A percentile compares a stretch with the other conserved stretches of the same genome.
Evolutionary conservation across 306 rosid species (phyloP).

Genomic region (Vachellia pachyceras): DNA sequence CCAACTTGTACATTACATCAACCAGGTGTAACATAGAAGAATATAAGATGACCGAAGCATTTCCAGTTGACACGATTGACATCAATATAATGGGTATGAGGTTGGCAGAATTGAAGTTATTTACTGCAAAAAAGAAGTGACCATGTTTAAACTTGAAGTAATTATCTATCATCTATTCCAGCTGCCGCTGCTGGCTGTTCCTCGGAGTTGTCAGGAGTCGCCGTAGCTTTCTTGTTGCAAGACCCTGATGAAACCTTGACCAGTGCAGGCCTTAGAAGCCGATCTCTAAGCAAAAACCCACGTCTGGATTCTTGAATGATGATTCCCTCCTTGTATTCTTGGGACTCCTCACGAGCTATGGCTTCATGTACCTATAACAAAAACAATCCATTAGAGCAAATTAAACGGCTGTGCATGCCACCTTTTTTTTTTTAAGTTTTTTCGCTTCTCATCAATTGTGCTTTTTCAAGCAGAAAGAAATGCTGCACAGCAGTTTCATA

Average conservation of each 20-base stretch:
- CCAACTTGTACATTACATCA: slow-evolving; percentile 27
- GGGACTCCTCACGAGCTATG: slow-evolving; percentile 81
- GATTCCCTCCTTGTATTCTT: slow-evolving; percentile 77
- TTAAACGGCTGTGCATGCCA: slow-evolving; percentile 16
- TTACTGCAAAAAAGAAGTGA: slow-evolving; percentile 15
- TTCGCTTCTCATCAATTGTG: slow-evolving; percentile 22
- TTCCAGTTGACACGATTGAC: slow-evolving; percentile 25
- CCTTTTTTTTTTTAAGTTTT: background rate
- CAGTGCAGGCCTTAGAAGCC: slow-evolving; percentile 82
- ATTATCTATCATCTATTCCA: slow-evolving; percentile 62
- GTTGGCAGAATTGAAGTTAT: slow-evolving; percentile 13
- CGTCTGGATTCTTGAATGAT: slow-evolving; percentile 75
- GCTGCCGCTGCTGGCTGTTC: slow-evolving; percentile 67
- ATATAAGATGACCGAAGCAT: slow-evolving; percentile 24
- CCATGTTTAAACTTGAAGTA: slow-evolving; percentile 29
- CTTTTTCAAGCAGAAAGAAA: slow-evolving; percentile 4
- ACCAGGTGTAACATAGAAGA: slow-evolving; percentile 13
- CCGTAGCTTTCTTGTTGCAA: slow-evolving; percentile 53
- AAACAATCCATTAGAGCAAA: slow-evolving; percentile 21
- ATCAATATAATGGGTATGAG: background rate
- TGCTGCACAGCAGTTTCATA: slow-evolving; percentile 23
- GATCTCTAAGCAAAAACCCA: slow-evolving; percentile 74
- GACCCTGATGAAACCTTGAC: slow-evolving; percentile 89
- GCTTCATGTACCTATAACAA: slow-evolving; percentile 79
- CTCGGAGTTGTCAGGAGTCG: slow-evolving; percentile 43